phyloP scores from a whole-genome alignment of 805 yeast species.

The Torulaspora maleeae region DNA sequence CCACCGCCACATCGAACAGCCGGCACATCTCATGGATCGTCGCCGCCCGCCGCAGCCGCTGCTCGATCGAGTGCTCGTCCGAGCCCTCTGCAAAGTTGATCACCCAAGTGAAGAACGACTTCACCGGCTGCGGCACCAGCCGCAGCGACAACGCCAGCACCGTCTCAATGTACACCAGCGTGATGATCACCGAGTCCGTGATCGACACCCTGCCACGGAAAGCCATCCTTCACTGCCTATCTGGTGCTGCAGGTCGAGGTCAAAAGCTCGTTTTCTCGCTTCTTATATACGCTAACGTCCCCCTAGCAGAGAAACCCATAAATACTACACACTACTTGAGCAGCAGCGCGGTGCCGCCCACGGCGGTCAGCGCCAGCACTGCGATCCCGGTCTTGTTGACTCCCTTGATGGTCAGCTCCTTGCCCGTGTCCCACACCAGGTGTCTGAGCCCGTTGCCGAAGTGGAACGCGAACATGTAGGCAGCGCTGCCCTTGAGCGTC shows the following conservation, averaged over 20 bases:
- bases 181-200: conserved; percentile 48
- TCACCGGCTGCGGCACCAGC: conserved; percentile 43
- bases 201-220: conserved; percentile 45
- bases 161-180: conserved; percentile 49
- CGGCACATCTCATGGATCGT: conserved; percentile 62
- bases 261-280: not conserved
- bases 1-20: conserved; percentile 63
- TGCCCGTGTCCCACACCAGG: conserved; percentile 87
- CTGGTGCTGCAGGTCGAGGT: no score
- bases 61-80: conserved; percentile 21
- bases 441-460: conserved; percentile 86
- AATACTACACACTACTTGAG: conserved; percentile 9
- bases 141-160: conserved; percentile 42
- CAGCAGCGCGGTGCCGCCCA: conserved; percentile 47
- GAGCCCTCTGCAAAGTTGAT: conserved; percentile 20
- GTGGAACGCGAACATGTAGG: conserved; percentile 87
- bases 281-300: not conserved
- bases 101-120: conserved; percentile 35
- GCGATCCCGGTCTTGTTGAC: conserved; percentile 89
- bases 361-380: conserved; percentile 60
- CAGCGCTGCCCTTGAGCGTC: conserved; percentile 61
- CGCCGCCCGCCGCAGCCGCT: conserved; percentile 35
- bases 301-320: not conserved
- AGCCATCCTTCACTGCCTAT: conserved; percentile 37
- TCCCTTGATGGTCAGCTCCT: conserved; percentile 73